Percentiles rank a stretch among this genome's conserved stretches.
These are phyloP conservation scores for Trypanosoma caninum DNA, from an alignment of 208 protist species.

Conservation along the genomic window DNA sequence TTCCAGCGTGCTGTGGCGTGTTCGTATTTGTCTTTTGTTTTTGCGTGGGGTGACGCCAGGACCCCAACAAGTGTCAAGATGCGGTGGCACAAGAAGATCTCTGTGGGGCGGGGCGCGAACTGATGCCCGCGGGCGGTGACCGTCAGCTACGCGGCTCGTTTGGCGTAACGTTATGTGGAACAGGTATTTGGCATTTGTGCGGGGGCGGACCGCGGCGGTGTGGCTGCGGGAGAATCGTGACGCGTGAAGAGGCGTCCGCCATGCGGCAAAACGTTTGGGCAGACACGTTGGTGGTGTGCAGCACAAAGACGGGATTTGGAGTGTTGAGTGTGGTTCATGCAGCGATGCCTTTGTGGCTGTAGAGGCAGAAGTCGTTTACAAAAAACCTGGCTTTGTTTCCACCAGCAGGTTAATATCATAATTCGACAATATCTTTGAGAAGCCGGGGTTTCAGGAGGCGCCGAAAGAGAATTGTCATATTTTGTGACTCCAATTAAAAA, in stretches of 20 bases:
- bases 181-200: conserved; percentile 19
- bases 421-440: background rate
- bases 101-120: conserved; percentile 15
- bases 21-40: conserved; percentile 27
- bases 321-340: conserved; percentile 23
- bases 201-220: conserved; percentile 6
- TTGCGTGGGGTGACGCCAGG: conserved; percentile 23
- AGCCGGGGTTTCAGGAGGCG: background rate
- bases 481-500: background rate
- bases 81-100: conserved; percentile 24
- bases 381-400: background rate
- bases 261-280: conserved; percentile 19
- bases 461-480: conserved; percentile 4
- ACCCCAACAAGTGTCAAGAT: conserved; percentile 23
- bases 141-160: conserved; percentile 16
- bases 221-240: conserved; percentile 10
- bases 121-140: too few species aligned
- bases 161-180: conserved; percentile 17
- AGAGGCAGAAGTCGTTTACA: conserved; percentile 3
- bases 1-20: conserved; percentile 7
- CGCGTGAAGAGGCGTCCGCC: conserved; percentile 18
- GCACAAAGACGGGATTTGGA: conserved; percentile 23
- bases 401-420: background rate
- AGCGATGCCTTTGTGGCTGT: conserved; percentile 19
- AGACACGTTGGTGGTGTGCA: conserved; percentile 23